Evolutionary conservation across 345 rosid genomes (phyloP).

Genomic region (Salix brachista): DNA sequence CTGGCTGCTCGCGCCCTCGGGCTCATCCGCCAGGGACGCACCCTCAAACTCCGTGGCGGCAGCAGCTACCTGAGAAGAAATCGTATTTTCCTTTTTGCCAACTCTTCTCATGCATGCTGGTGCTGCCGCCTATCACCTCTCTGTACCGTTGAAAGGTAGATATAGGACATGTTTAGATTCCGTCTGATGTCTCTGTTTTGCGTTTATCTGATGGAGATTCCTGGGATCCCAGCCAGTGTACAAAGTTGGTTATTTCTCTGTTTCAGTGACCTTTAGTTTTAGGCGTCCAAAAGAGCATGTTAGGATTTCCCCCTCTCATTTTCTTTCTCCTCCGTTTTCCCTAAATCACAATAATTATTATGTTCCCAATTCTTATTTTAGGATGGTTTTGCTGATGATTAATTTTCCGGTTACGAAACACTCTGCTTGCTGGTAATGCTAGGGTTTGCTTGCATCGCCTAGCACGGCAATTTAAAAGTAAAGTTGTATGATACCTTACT

Average conservation of each 20-base stretch:
- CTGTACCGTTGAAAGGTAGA: slow-evolving; percentile 19
- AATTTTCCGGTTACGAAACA: too few relatives aligned
- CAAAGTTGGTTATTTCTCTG: slow-evolving; percentile 29
- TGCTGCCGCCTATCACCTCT: slow-evolving; percentile 6
- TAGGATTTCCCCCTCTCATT: slow-evolving; percentile 1
- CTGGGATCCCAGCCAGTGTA: slow-evolving; percentile 45
- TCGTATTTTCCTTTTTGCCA: slow-evolving; percentile 2
- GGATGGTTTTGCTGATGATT: too few relatives aligned
- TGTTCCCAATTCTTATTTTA: neutral
- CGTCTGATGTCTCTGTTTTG: slow-evolving; percentile 23
- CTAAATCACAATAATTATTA: neutral
- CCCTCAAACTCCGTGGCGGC: slow-evolving; percentile 7
- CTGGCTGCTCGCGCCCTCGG: slow-evolving; percentile 67
- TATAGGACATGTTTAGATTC: slow-evolving; percentile 32
- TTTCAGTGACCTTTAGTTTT: slow-evolving; percentile 23
- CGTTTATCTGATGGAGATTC: slow-evolving; percentile 34
- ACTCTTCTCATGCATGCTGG: slow-evolving; percentile 31
- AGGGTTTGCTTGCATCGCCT: too few relatives aligned
- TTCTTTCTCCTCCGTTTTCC: too few relatives aligned
- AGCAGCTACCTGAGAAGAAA: slow-evolving; percentile 36
- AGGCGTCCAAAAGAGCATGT: slow-evolving; percentile 9
- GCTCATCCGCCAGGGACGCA: slow-evolving; percentile 26
- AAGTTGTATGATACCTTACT: too few relatives aligned
- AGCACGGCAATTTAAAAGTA: too few relatives aligned
- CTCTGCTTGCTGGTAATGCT: too few relatives aligned